Percentiles rank a stretch among this genome's conserved stretches.
These are phyloP conservation scores for Pichia sp. DNA, from an alignment of 1,139 yeast species.

Conservation along the genomic window DNA sequence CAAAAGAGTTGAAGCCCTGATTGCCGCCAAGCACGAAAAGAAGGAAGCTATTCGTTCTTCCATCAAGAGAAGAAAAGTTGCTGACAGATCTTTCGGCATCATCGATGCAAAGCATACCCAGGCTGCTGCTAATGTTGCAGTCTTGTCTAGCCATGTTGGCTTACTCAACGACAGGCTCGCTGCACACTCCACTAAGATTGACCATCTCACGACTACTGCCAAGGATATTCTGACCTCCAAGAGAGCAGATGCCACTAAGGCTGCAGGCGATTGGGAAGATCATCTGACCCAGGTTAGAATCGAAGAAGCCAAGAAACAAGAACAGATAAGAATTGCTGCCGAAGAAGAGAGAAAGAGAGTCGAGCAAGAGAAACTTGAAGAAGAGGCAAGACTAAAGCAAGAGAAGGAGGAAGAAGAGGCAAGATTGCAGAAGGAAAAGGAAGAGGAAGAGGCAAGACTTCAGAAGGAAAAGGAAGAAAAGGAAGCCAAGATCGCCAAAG, in stretches of 20 bases:
- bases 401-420: constrained; percentile 42
- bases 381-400: constrained; percentile 34
- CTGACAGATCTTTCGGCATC: constrained; percentile 37
- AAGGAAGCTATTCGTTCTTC: constrained; percentile 39
- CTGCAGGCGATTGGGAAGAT: constrained; percentile 41
- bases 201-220: constrained; percentile 38
- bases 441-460: constrained; percentile 18
- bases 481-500: constrained; percentile 14
- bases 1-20: constrained; percentile 36
- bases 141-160: constrained; percentile 44
- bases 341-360: constrained; percentile 47
- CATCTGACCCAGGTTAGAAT: constrained; percentile 41
- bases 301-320: constrained; percentile 48
- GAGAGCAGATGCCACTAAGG: constrained; percentile 42
- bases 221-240: constrained; percentile 39
- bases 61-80: constrained; percentile 40
- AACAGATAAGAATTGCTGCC: constrained; percentile 39
- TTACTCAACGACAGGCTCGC: constrained; percentile 42
- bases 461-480: constrained; percentile 16
- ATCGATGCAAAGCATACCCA: constrained; percentile 37
- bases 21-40: constrained; percentile 41
- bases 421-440: constrained; percentile 31
- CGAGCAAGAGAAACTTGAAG: constrained; percentile 35
- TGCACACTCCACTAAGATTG: constrained; percentile 45
- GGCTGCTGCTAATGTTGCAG: constrained; percentile 40